A percentile compares a stretch with the other conserved stretches of the same genome.
phyloP scores from a whole-genome alignment of 176 grass and related monocot genomes.

The Rhynchospora tenuis region DNA sequence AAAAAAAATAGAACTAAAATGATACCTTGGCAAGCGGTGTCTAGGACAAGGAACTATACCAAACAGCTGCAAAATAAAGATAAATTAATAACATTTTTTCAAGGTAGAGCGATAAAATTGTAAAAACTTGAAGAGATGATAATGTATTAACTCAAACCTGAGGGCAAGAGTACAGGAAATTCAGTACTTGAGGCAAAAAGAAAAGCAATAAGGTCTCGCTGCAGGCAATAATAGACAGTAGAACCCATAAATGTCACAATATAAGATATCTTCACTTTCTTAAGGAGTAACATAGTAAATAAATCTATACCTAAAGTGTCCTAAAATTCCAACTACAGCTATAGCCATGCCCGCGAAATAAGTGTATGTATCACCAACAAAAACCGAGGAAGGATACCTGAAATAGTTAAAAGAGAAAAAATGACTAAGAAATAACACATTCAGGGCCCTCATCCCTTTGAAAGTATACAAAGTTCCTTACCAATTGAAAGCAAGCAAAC shows the following conservation, averaged over 20 bases:
- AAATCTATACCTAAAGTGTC: conserved; percentile 77
- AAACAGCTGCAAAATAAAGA: conserved; percentile 54
- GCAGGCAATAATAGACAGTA: conserved; percentile 29
- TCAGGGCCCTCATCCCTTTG: background rate
- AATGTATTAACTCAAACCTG: conserved; percentile 44
- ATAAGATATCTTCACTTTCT: conserved; percentile 9
- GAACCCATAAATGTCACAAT: background rate
- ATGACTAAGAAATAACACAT: conserved; percentile 6
- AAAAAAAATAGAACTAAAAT: conserved; percentile 12
- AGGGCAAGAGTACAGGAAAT: conserved; percentile 77
- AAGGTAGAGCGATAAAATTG: background rate
- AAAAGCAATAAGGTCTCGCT: conserved; percentile 87
- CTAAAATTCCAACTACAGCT: conserved; percentile 80
- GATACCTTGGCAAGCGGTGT: conserved; percentile 76
- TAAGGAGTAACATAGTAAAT: background rate
- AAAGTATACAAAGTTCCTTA: conserved; percentile 30
- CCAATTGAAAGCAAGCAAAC: conserved; percentile 82
- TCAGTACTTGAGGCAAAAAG: conserved; percentile 90
- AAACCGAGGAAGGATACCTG: conserved; percentile 93
- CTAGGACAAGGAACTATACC: conserved; percentile 75
- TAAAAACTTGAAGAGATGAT: background rate
- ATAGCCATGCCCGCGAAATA: conserved; percentile 94
- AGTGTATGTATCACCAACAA: conserved; percentile 94
- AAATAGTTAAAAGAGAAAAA: conserved; percentile 14
- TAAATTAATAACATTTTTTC: background rate